Evolutionary conservation across 2,329 filamentous ascomycete species (phyloP).

Genomic region (Hortaea sp.): DNA sequence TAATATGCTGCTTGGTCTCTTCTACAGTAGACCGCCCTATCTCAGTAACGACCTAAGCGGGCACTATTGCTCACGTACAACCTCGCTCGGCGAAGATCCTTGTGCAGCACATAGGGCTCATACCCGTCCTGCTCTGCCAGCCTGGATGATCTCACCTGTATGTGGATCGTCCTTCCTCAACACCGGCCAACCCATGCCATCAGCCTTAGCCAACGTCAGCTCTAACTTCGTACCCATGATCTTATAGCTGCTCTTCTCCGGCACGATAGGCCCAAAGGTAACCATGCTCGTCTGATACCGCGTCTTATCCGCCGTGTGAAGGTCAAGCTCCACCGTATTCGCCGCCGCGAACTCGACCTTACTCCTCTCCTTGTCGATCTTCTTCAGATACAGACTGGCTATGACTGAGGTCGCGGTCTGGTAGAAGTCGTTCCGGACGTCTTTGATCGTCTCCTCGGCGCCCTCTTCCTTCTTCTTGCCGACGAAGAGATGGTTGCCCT

Average conservation of each 20-base stretch:
- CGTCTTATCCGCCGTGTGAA: conserved; percentile 80
- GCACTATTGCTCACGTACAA: no score
- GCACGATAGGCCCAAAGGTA: conserved; percentile 67
- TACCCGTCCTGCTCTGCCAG: conserved; percentile 63
- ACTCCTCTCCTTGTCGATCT: conserved; percentile 76
- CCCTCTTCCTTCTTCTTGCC: conserved; percentile 50
- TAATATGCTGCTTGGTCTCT: no score
- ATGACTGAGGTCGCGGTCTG: conserved; percentile 80
- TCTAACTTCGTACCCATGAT: conserved; percentile 86
- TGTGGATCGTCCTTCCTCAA: conserved; percentile 65
- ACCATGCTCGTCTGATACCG: conserved; percentile 65
- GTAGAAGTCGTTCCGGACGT: conserved; percentile 89
- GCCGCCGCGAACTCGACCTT: conserved; percentile 56
- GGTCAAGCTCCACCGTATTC: conserved; percentile 60
- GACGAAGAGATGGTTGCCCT: conserved; percentile 73
- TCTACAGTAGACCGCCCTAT: no score
- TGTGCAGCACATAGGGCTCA: conserved; percentile 2
- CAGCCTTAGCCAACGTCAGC: conserved; percentile 61
- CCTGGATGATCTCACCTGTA: conserved; percentile 75
- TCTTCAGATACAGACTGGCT: conserved; percentile 90
- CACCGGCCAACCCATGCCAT: conserved; percentile 75
- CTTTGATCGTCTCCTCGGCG: conserved; percentile 67
- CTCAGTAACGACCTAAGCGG: no score
- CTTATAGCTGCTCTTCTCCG: conserved; percentile 65
- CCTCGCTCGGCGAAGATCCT: no score